phyloP scores from a whole-genome alignment of 2,329 filamentous ascomycete genomes.

The Fusarium robinianum region DNA sequence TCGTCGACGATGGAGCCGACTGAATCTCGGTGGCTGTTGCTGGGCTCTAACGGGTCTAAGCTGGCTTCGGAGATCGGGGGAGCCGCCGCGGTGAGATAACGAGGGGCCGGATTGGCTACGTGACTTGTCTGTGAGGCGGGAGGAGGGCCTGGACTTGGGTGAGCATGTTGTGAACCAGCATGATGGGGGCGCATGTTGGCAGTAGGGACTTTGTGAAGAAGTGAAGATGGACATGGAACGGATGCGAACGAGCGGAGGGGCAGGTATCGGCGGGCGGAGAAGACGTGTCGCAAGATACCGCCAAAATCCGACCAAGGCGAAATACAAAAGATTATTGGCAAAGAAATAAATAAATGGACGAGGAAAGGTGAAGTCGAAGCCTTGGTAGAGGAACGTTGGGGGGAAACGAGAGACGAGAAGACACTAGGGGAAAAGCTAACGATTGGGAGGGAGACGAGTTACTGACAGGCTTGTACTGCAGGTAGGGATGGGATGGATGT shows the following conservation, averaged over 20 bases:
- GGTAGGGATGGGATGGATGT: no score
- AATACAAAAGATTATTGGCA: no score
- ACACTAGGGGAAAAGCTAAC: no score
- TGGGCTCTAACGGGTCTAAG: constrained; percentile 22
- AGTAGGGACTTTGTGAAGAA: constrained; percentile 35
- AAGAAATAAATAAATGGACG: no score
- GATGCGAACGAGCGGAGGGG: constrained; percentile 25
- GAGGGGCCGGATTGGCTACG: constrained; percentile 24
- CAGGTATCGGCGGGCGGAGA: constrained; percentile 7
- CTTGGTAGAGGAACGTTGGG: no score
- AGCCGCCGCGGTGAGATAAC: constrained; percentile 29
- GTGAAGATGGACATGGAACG: constrained; percentile 34
- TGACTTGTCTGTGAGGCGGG: constrained; percentile 20
- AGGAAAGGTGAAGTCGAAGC: no score
- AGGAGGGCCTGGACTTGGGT: constrained; percentile 31
- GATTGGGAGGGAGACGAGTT: no score
- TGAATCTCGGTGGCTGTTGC: constrained; percentile 49
- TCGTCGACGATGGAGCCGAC: constrained; percentile 60
- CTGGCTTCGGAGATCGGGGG: constrained; percentile 25
- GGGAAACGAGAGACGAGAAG: no score
- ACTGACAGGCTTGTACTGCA: no score
- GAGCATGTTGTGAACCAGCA: constrained; percentile 34
- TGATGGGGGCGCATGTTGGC: constrained; percentile 38
- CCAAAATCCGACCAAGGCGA: no score
- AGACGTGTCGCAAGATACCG: no score